These are phyloP conservation scores for Phialemoniopsis sp. DNA, from an alignment of 2,329 filamentous ascomycete species.

Conservation along the genomic window DNA sequence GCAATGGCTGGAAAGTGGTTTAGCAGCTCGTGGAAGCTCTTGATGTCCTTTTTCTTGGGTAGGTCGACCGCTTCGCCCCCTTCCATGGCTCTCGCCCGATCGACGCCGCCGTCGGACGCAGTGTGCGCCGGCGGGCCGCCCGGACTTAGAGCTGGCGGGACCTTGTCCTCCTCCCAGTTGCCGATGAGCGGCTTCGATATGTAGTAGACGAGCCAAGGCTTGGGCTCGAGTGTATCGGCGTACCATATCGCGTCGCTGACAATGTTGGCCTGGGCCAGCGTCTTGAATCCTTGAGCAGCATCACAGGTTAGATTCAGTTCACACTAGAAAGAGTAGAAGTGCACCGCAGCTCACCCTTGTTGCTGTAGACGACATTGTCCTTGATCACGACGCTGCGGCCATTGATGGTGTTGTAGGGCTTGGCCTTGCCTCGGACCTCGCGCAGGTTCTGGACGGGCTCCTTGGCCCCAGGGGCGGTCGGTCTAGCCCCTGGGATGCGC, in stretches of 20 bases:
- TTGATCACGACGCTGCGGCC: slow-evolving; percentile 92
- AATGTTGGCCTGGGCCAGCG: slow-evolving; percentile 82
- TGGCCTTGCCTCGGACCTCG: slow-evolving; percentile 87
- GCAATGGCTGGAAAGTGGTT: slow-evolving; percentile 94
- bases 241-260: slow-evolving; percentile 84
- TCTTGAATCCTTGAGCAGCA: slow-evolving; percentile 71
- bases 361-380: slow-evolving; percentile 88
- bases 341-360: slow-evolving; percentile 66
- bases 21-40: slow-evolving; percentile 83
- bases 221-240: slow-evolving; percentile 80
- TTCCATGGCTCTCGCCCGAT: slow-evolving; percentile 21
- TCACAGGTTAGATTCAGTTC: background rate
- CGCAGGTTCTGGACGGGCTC: slow-evolving; percentile 62
- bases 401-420: slow-evolving; percentile 90
- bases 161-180: slow-evolving; percentile 70
- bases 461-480: slow-evolving; percentile 46
- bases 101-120: slow-evolving; percentile 9
- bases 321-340: background rate
- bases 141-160: slow-evolving; percentile 60
- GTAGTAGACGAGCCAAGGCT: slow-evolving; percentile 95
- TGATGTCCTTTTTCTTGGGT: slow-evolving; percentile 83
- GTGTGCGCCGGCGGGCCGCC: slow-evolving; percentile 21
- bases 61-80: slow-evolving; percentile 37
- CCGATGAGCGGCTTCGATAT: slow-evolving; percentile 88
- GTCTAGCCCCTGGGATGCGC: slow-evolving; percentile 61